phyloP scores from a whole-genome alignment of 2,329 filamentous ascomycete species.

The Pyrenophora seminiperda region DNA sequence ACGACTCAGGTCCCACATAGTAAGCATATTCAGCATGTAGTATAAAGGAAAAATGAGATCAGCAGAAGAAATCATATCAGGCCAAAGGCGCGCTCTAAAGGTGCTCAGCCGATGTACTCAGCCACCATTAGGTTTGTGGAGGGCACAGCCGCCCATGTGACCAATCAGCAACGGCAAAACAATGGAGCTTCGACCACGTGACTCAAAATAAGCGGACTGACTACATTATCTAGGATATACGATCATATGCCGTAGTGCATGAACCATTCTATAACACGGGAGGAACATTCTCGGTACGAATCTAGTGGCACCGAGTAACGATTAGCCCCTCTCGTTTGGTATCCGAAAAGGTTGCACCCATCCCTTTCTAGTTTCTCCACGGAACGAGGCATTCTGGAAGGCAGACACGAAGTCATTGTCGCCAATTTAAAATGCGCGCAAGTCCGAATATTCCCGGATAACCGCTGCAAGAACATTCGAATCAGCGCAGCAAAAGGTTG shows the following conservation, averaged over 20 bases:
- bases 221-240: background rate
- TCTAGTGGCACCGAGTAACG: conserved; percentile 3
- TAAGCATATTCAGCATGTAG: no score
- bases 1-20: no score
- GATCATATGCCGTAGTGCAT: background rate
- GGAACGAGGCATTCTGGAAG: background rate
- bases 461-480: background rate
- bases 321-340: background rate
- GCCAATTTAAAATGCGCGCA: background rate
- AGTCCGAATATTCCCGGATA: background rate
- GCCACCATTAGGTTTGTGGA: background rate
- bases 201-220: no score
- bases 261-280: background rate
- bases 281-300: background rate
- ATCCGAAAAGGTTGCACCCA: background rate
- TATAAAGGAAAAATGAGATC: no score
- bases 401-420: background rate
- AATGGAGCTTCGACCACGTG: no score
- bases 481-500: no score
- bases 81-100: background rate
- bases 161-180: no score
- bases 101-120: background rate
- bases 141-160: background rate
- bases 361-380: background rate
- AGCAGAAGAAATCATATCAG: no score